Evolutionary conservation across 2,329 filamentous ascomycete species (phyloP).

Genomic region (Calonectria leucothoes): DNA sequence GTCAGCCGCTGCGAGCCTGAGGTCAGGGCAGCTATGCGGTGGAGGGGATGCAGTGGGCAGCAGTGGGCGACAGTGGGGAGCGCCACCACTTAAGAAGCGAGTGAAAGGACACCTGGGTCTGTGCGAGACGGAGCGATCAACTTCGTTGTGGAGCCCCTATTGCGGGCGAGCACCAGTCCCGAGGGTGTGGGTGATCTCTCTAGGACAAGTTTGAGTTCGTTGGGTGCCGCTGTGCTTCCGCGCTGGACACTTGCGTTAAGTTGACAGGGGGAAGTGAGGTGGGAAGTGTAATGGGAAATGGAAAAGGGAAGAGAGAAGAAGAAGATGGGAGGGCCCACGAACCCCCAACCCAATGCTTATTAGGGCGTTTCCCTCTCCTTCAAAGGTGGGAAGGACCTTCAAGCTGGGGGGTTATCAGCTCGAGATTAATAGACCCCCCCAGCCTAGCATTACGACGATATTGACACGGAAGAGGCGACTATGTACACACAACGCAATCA

Average conservation of each 20-base stretch:
- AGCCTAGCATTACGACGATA: background rate
- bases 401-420: background rate
- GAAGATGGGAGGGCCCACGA: background rate
- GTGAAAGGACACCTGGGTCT: slow-evolving; percentile 23
- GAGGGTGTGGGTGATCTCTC: slow-evolving; percentile 33
- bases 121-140: slow-evolving; percentile 38
- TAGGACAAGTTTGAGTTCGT: slow-evolving; percentile 9
- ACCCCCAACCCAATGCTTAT: background rate
- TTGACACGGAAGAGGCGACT: background rate
- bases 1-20: slow-evolving; percentile 8
- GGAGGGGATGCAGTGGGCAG: background rate
- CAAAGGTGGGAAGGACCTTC: background rate
- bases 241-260: background rate
- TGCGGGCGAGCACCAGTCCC: slow-evolving; percentile 22
- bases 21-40: slow-evolving; percentile 10
- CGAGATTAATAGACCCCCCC: background rate
- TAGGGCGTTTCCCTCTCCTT: background rate
- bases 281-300: background rate
- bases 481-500: background rate
- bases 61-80: slow-evolving; percentile 25
- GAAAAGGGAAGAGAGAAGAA: background rate
- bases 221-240: slow-evolving; percentile 11
- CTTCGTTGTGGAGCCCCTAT: slow-evolving; percentile 35
- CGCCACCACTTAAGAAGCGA: slow-evolving; percentile 36
- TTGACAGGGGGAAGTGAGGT: background rate